A percentile compares a stretch with the other conserved stretches of the same genome.
Conservation (phyloP, 2,329 filamentous ascomycete species). For the Neoarthrinium moseri region DNA sequence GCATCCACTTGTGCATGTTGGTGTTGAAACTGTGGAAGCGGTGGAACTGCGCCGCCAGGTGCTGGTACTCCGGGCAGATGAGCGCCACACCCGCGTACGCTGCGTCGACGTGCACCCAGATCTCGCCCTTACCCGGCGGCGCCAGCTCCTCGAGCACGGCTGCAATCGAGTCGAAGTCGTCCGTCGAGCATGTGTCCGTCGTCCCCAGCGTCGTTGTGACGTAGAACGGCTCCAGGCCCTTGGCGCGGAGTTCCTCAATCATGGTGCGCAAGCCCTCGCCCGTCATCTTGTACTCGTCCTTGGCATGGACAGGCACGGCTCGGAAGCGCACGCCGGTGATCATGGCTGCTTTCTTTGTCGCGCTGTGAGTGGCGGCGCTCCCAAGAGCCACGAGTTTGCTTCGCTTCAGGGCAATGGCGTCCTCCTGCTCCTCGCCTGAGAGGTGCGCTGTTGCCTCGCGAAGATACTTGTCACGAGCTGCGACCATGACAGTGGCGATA, state of each 20-base stretch:
- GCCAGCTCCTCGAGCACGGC: slow-evolving; percentile 37
- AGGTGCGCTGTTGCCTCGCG: slow-evolving; percentile 54
- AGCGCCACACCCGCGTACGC: slow-evolving; percentile 89
- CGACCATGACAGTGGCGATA: slow-evolving; percentile 81
- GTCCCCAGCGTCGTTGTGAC: slow-evolving; percentile 82
- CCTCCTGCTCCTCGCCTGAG: slow-evolving; percentile 57
- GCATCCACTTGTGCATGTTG: slow-evolving; percentile 97
- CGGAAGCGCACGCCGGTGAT: slow-evolving; percentile 83
- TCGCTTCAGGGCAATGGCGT: slow-evolving; percentile 65
- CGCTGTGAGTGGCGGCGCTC: slow-evolving; percentile 77
- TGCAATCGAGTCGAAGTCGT: slow-evolving; percentile 73
- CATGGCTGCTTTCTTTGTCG: slow-evolving; percentile 82
- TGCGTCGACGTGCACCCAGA: slow-evolving; percentile 94
- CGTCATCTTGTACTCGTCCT: slow-evolving; percentile 69
- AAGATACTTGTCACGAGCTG: slow-evolving; percentile 79
- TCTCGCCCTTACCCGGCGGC: slow-evolving; percentile 36
- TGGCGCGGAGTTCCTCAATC: slow-evolving; percentile 63
- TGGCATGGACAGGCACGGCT: slow-evolving; percentile 61
- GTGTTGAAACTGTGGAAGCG: slow-evolving; percentile 86
- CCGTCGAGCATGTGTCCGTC: slow-evolving; percentile 83
- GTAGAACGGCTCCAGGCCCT: slow-evolving; percentile 81
- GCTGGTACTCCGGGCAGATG: slow-evolving; percentile 76
- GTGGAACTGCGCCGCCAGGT: slow-evolving; percentile 59
- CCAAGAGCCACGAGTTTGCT: slow-evolving; percentile 77
- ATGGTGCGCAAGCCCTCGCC: slow-evolving; percentile 59